Evolutionary conservation across 331 rosid species (phyloP), one percentile per base, ranked within the genome.

Genomic region (Telfairia occidentalis): DNA sequence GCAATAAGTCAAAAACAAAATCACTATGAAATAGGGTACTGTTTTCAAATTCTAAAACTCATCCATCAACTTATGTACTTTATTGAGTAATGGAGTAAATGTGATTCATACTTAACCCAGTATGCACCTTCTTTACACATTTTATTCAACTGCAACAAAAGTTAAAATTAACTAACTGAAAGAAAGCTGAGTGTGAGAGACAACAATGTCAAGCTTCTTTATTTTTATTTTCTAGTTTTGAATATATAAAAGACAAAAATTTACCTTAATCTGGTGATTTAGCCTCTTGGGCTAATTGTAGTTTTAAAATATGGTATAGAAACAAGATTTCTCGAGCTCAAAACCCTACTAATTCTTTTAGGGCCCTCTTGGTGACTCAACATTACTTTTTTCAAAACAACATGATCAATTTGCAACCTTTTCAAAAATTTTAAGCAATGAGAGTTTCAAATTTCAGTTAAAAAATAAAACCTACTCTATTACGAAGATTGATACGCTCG

Each of bases 81-180:
- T 54, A 12, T 24, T 2, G 54, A 34, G 64, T 24, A 5, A 42
- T 38, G 40, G 70, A 66, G 67, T 80, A 79, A 75, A 75, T 50
- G 76, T 37, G 21, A 69, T 46, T 50, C 23, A 28, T 15, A 23
- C 90, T 85, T 83, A 94, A 97, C 98, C 97, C 98, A 94, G 69
- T 89, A 94, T 80, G 94, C 97, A 9, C 97, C 98, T 87, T 94
- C 98, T 70, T 87, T 91, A 81, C 97, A 91, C 96, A 94, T 89
- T 85, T 91, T 94, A 88, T 94, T 94, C 87, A 94, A 80, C 98
- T 93, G 96, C 90, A 88, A 82, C 13, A 82, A 75, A 21, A 83
- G 43, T 7, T 76, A 58, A 1, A 74, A 10, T 52, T 13, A 45
- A 40, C 40, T 3, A 66, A 32, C 61, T 16, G 60, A 49, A 13